Conservation (phyloP, 768 basidiomycete species). For the Rhodotorula kratochvilovae region DNA sequence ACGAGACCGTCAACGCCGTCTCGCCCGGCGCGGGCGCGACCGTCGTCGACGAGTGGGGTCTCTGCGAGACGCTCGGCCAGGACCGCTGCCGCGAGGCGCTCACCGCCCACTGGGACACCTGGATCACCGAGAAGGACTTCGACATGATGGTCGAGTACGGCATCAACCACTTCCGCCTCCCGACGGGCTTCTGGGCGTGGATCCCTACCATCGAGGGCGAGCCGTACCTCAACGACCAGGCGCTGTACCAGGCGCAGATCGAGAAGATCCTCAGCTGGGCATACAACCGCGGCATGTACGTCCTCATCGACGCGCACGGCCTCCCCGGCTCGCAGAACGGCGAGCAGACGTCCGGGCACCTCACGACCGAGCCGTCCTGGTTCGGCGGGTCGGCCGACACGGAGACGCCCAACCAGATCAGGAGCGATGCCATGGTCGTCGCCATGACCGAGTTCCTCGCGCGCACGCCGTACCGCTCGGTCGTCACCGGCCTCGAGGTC, state of each 20-base stretch:
- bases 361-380: slow-evolving; percentile 18
- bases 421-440: slow-evolving; percentile 37
- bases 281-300: slow-evolving; percentile 40
- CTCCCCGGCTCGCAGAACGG: slow-evolving; percentile 45
- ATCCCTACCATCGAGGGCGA: slow-evolving; percentile 35
- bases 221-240: slow-evolving; percentile 38
- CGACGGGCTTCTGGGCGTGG: slow-evolving; percentile 43
- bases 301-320: slow-evolving; percentile 42
- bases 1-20: slow-evolving; percentile 28
- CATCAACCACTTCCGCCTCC: slow-evolving; percentile 44
- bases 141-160: slow-evolving; percentile 36
- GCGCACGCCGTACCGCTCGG: slow-evolving; percentile 41
- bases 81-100: slow-evolving; percentile 41
- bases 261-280: slow-evolving; percentile 36
- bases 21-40: slow-evolving; percentile 12
- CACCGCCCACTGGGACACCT: slow-evolving; percentile 47
- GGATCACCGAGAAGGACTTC: slow-evolving; percentile 49
- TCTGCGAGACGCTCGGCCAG: slow-evolving; percentile 27
- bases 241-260: slow-evolving; percentile 39
- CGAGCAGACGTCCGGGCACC: slow-evolving; percentile 41
- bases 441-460: slow-evolving; percentile 41
- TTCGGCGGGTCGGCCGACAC: slow-evolving; percentile 21
- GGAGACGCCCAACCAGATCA: slow-evolving; percentile 30
- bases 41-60: slow-evolving; percentile 34
- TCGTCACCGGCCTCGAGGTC: slow-evolving; percentile 39